Base-by-base conservation (phyloP, 441 rosid genomes). In the Cnidoscolus chayamansa region DNA sequence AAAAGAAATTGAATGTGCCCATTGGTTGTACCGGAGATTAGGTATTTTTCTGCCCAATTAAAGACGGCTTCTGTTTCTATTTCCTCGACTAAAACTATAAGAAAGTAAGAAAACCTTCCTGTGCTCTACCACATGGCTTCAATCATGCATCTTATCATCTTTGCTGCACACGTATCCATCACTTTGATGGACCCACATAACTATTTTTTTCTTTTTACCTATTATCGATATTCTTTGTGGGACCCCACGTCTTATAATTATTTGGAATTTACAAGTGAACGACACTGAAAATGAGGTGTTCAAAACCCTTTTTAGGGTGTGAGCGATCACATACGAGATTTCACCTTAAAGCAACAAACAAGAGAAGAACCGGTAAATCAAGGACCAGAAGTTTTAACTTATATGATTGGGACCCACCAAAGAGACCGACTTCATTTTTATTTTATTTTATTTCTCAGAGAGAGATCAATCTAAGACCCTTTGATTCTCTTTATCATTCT, bases 141-240 rank as follows among this genome's bases (percentile, higher is more conserved):
- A 65, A 74, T 67, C 72, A 67, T 84, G 80, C 74, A 75, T 65
- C 79, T 57, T 65, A 54, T 49, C 70, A 62, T 62, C 76, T 7
- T n/a, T 7, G 65, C n/a, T n/a, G 73, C 73, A 50, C 80, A 75
- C 78, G 81, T 78, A 60, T 62, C 76, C 19, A 9, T 56, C 9
- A 0, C 1, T 5, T 5, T 12, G 15, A 3, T 13, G 59, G 64
- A 17, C 66, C 68, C 61, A 35, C 19, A 4, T 54, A 0, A 57
- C 1, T 37, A 51, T 35, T 35, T 55, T 3, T 60, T 60, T 60
- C 35, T 17, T 6, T 31, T 60, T 32, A 32, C 19, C 64, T 32
- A 12, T 12, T 65, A 25, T 1, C 2, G 35, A 1, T 12, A 19
- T 25, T 25, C 12, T 2, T 0, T 15, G 19, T 30, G 57, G 32